phyloP scores from a whole-genome alignment of 768 basidiomycete species.

The Lentinula raphanica region DNA sequence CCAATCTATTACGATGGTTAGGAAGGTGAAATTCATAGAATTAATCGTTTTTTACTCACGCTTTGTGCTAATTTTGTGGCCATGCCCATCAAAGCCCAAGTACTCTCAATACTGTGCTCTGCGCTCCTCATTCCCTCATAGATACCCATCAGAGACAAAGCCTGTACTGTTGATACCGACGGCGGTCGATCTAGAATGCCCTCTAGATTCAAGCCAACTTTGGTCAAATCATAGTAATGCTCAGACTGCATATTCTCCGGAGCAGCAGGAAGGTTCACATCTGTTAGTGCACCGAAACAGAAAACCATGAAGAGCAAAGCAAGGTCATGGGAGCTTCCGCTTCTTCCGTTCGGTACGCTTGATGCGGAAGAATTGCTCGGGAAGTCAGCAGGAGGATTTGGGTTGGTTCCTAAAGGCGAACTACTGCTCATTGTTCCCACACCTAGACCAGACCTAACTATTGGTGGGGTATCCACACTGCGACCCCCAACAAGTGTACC shows the following conservation, averaged over 20 bases:
- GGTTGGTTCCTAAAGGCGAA: background rate
- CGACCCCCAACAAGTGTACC: background rate
- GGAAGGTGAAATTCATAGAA: background rate
- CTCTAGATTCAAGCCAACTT: slow-evolving; percentile 61
- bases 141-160: slow-evolving; percentile 62
- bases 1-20: slow-evolving; percentile 44
- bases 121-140: slow-evolving; percentile 63
- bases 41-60: slow-evolving; percentile 45
- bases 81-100: slow-evolving; percentile 63
- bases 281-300: slow-evolving; percentile 57
- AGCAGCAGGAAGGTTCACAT: slow-evolving; percentile 43
- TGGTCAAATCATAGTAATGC: slow-evolving; percentile 53
- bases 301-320: slow-evolving; percentile 60
- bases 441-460: slow-evolving; percentile 2
- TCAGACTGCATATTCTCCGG: slow-evolving; percentile 50
- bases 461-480: slow-evolving; percentile 19
- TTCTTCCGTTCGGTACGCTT: slow-evolving; percentile 12
- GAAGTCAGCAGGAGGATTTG: background rate
- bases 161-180: slow-evolving; percentile 65
- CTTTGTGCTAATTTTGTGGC: slow-evolving; percentile 65
- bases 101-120: slow-evolving; percentile 66
- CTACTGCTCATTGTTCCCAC: slow-evolving; percentile 7
- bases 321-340: slow-evolving; percentile 48
- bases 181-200: slow-evolving; percentile 68
- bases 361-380: slow-evolving; percentile 6